A percentile compares a stretch with the other conserved stretches of the same genome.
These are phyloP conservation scores for Boletus fagicola DNA, from an alignment of 768 basidiomycete genomes.

Conservation along the genomic window DNA sequence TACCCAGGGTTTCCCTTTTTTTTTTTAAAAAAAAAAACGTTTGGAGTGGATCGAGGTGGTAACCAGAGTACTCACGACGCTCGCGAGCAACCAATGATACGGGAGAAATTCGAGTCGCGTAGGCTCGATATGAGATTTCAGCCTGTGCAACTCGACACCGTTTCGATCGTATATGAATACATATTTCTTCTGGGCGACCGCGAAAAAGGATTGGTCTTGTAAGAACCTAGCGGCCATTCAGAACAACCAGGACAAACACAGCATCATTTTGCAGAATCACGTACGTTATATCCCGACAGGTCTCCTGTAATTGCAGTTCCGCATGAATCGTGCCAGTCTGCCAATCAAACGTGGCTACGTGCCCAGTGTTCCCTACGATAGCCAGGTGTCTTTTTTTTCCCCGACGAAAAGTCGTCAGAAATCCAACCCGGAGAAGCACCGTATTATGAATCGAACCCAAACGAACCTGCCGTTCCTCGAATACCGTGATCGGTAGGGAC, in stretches of 20 bases:
- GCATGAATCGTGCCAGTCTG: conserved; percentile 80
- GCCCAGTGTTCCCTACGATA: conserved; percentile 77
- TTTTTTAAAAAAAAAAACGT: not conserved
- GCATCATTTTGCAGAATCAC: conserved; percentile 30
- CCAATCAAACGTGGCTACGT: conserved; percentile 94
- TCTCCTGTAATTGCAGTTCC: conserved; percentile 87
- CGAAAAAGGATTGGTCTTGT: conserved; percentile 90
- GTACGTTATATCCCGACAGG: conserved; percentile 88
- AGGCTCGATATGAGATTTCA: conserved; percentile 84
- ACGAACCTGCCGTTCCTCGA: conserved; percentile 86
- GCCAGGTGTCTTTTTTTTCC: conserved; percentile 66
- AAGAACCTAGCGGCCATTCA: conserved; percentile 58
- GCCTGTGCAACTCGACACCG: conserved; percentile 87
- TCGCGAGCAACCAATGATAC: conserved; percentile 92
- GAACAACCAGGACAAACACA: not conserved
- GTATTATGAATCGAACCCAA: not conserved
- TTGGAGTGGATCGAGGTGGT: not conserved
- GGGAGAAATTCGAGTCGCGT: conserved; percentile 89
- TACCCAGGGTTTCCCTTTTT: conserved; percentile 91
- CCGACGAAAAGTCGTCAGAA: not conserved
- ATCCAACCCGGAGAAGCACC: not conserved
- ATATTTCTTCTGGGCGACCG: conserved; percentile 95
- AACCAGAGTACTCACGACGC: conserved; percentile 54
- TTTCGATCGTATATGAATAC: conserved; percentile 94
- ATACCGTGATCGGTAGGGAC: conserved; percentile 82